phyloP scores from a whole-genome alignment of 106 monocot species.

The Dendrobium huoshanense region DNA sequence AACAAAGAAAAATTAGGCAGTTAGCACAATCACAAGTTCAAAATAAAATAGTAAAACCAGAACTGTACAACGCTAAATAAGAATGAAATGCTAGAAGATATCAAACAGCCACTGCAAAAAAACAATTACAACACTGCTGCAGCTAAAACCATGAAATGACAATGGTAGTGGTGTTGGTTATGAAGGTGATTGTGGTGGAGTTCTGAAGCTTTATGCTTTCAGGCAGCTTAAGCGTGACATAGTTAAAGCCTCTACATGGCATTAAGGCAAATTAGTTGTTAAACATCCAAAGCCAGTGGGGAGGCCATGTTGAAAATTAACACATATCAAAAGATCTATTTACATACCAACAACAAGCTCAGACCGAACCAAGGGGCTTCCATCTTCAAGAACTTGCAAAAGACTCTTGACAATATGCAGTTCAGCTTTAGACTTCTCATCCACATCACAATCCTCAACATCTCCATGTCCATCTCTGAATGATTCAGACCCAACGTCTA shows the following conservation, averaged over 20 bases:
- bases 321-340: neutral
- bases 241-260: conserved; percentile 7
- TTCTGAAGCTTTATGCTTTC: neutral
- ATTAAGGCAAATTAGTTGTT: conserved; percentile 10
- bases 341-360: conserved; percentile 81
- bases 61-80: too few species aligned
- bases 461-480: conserved; percentile 38
- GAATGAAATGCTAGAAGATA: too few species aligned
- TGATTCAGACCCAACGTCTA: conserved; percentile 54
- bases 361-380: conserved; percentile 87
- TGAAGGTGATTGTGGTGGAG: neutral
- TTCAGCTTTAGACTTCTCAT: conserved; percentile 73
- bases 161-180: neutral
- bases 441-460: conserved; percentile 77
- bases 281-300: neutral
- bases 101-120: too few species aligned
- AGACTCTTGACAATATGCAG: conserved; percentile 55
- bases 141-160: neutral
- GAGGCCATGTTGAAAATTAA: neutral
- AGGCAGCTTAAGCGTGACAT: neutral
- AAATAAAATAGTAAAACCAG: too few species aligned
- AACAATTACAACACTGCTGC: too few species aligned
- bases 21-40: too few species aligned
- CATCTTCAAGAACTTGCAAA: conserved; percentile 63
- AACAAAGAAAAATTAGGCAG: too few species aligned